These are phyloP conservation scores for Infundibulicybe gibba DNA, from an alignment of 768 basidiomycete genomes.

Conservation along the genomic window DNA sequence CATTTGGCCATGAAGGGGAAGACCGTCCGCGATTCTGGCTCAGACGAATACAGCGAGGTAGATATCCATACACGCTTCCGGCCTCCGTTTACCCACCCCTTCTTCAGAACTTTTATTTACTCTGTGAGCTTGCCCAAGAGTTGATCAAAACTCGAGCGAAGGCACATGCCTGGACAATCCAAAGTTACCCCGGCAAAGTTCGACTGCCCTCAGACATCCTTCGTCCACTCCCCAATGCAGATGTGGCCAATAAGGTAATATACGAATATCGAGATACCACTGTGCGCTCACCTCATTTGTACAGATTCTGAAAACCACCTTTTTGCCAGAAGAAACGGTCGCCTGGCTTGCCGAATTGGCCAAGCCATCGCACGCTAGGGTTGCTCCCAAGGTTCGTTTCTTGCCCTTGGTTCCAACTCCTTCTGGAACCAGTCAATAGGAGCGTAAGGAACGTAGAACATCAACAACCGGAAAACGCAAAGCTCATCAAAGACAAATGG, in stretches of 20 bases:
- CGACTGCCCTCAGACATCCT: conserved; percentile 83
- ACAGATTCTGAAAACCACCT: conserved; percentile 66
- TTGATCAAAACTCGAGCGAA: conserved; percentile 72
- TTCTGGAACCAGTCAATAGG: conserved; percentile 28
- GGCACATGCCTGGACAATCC: conserved; percentile 67
- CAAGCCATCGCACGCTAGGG: conserved; percentile 31
- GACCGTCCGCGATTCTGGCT: conserved; percentile 78
- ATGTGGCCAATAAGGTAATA: conserved; percentile 61
- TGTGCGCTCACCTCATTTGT: neutral
- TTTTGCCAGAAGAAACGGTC: conserved; percentile 58
- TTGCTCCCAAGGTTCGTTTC: conserved; percentile 12
- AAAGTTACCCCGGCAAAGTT: conserved; percentile 78
- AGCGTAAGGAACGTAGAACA: conserved; percentile 48
- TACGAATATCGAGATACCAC: neutral
- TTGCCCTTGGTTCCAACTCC: conserved; percentile 1
- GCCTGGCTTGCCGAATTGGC: conserved; percentile 53
- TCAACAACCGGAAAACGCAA: conserved; percentile 53
- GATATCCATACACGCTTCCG: conserved; percentile 1
- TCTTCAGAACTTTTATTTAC: conserved; percentile 84
- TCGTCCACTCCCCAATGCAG: conserved; percentile 60
- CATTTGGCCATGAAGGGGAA: conserved; percentile 81
- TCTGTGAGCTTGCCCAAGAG: conserved; percentile 87
- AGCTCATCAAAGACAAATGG: conserved; percentile 45
- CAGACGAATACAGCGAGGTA: conserved; percentile 69
- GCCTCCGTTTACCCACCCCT: conserved; percentile 3